phyloP scores from a whole-genome alignment of 192 early-diverging fungal genomes.

The Paraglomus occultum region DNA sequence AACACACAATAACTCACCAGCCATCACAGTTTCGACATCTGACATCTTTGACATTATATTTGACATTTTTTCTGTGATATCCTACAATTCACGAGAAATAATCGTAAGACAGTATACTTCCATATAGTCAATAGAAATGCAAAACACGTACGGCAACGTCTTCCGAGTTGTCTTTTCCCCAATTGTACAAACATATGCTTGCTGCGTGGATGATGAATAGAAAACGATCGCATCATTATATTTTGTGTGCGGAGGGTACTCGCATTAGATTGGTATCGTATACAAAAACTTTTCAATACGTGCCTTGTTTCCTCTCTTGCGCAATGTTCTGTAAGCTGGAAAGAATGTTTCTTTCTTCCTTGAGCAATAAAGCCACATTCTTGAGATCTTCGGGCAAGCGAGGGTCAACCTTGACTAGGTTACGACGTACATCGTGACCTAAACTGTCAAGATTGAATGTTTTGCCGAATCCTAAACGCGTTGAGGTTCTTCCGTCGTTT shows the following conservation, averaged over 20 bases:
- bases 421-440: slow-evolving; percentile 20
- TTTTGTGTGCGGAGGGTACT: neutral
- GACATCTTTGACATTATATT: slow-evolving; percentile 18
- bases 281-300: neutral
- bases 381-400: slow-evolving; percentile 20
- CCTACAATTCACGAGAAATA: slow-evolving; percentile 12
- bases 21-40: slow-evolving; percentile 18
- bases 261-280: neutral
- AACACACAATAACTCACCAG: slow-evolving; percentile 7
- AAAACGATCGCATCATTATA: neutral
- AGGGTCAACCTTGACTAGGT: slow-evolving; percentile 21
- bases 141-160: slow-evolving; percentile 24
- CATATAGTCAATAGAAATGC: neutral
- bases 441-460: slow-evolving; percentile 18
- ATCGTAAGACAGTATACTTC: neutral
- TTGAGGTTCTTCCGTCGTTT: too few species aligned
- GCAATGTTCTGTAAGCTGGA: slow-evolving; percentile 26
- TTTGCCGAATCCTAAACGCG: neutral
- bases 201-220: neutral
- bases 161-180: slow-evolving; percentile 13
- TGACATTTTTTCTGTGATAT: slow-evolving; percentile 25
- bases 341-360: slow-evolving; percentile 26
- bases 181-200: slow-evolving; percentile 19
- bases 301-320: slow-evolving; percentile 27
- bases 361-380: slow-evolving; percentile 16